A percentile compares a stretch with the other conserved stretches of the same genome.
Conservation (phyloP, 1,284 basidiomycete genomes). For the Caloboletus firmus region DNA sequence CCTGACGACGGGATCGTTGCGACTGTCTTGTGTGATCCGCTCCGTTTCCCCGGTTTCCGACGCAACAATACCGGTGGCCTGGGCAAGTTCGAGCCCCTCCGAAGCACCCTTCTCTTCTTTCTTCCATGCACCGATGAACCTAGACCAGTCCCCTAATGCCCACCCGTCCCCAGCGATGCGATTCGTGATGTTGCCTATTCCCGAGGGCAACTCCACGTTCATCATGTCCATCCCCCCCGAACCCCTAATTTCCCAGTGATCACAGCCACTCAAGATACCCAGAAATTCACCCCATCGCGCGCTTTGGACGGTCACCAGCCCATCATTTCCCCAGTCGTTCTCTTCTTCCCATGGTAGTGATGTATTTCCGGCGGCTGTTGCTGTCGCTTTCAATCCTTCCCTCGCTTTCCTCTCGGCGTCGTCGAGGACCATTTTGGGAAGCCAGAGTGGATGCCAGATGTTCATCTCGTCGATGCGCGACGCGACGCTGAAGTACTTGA, state of each 20-base stretch:
- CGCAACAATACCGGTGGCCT: slow-evolving; percentile 9
- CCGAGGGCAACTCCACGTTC: slow-evolving; percentile 56
- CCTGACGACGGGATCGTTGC: slow-evolving; percentile 59
- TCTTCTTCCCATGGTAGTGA: slow-evolving; percentile 44
- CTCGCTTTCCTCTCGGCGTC: slow-evolving; percentile 62
- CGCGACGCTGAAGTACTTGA: slow-evolving; percentile 92
- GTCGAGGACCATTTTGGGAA: slow-evolving; percentile 93
- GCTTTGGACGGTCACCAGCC: slow-evolving; percentile 86
- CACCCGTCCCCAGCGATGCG: slow-evolving; percentile 47
- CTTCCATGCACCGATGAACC: slow-evolving; percentile 59
- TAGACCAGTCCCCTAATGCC: slow-evolving; percentile 60
- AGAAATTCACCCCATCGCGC: slow-evolving; percentile 94
- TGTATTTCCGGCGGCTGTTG: slow-evolving; percentile 21
- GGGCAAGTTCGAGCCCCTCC: slow-evolving; percentile 23
- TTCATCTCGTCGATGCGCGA: slow-evolving; percentile 72
- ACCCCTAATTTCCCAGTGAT: slow-evolving; percentile 97
- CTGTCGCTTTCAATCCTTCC: slow-evolving; percentile 35
- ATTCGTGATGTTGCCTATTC: slow-evolving; percentile 32
- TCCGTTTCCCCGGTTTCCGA: slow-evolving; percentile 15
- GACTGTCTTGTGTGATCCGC: slow-evolving; percentile 35
- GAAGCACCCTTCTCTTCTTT: slow-evolving; percentile 43
- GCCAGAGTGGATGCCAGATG: slow-evolving; percentile 95
- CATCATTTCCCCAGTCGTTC: slow-evolving; percentile 88
- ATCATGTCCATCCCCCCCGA: slow-evolving; percentile 67
- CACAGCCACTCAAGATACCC: slow-evolving; percentile 85